Evolutionary conservation across 2,329 filamentous ascomycete genomes (phyloP), one percentile per base, ranked within the genome.

Genomic region (Aschersonia sp.): DNA sequence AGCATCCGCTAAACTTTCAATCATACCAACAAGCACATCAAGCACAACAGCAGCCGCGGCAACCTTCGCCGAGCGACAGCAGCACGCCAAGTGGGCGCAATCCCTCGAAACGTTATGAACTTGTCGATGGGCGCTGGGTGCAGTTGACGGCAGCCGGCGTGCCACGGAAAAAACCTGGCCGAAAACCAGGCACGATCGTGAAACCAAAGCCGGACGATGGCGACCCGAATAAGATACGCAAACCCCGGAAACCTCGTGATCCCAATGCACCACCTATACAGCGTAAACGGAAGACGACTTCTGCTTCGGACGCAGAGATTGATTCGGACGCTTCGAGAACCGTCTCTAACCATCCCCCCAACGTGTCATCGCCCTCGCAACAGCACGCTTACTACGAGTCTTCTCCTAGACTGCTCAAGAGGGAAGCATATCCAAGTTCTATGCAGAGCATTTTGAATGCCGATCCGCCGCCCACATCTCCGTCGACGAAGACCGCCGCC

Each of bases 141-240:
- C 70, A 68, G 51, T 62, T 80, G 47, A 80, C 75, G 0, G 75
- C 76, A 30, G 75, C 76, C 46, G 77, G 77, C 9, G 58, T 77
- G 5, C 75, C 77, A 0, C 65, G 78, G 4, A 80, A 80, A 64
- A 83, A 82, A 64, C 77, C 78, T 28, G 78, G 78, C 29, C 73
- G 79, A 45, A 83, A 83, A 58, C 77, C 79, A 57, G 84, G 73
- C 58, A 76, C 67, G 51, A 72, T 65, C 48, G 61, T 72, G 45
- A 74, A 73, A 55, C 61, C 67, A 59, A 58, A 44, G 10, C 59
- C 63, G 46, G 62, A 65, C 50, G 65, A 48, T 20, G 35, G 51
- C 29, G 68, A 74, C 10, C 65, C 66, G 29, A 61, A 68, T 54
- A 77, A 78, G 59, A 65, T 65, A 47, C 73, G 75, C 50, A 73